A percentile compares a stretch with the other conserved stretches of the same genome.
Evolutionary conservation across 2,329 filamentous ascomycete genomes (phyloP).

Genomic region (Phyllosticta citrichinensis): DNA sequence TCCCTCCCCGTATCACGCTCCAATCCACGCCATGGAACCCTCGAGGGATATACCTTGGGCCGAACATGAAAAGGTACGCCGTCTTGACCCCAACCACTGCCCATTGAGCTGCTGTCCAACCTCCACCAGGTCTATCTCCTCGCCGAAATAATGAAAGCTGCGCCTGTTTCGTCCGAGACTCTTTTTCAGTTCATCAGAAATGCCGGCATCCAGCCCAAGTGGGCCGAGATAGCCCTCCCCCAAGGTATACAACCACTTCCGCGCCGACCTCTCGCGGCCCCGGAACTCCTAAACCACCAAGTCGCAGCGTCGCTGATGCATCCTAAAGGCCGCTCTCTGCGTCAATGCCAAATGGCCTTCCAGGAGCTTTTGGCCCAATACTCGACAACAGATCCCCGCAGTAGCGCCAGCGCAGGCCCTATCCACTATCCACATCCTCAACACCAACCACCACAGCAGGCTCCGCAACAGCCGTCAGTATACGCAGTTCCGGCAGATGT

Average conservation of each 20-base stretch:
- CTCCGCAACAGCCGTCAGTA: constrained; percentile 20
- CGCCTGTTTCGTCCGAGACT: constrained; percentile 32
- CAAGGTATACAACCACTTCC: constrained; percentile 30
- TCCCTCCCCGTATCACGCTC: constrained; percentile 17
- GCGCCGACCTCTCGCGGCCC: not conserved
- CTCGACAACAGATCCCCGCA: constrained; percentile 13
- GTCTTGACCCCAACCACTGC: constrained; percentile 8
- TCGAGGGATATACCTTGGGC: constrained; percentile 34
- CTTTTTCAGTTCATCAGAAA: constrained; percentile 36
- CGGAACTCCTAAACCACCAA: constrained; percentile 1
- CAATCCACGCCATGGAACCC: constrained; percentile 30
- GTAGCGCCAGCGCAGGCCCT: constrained; percentile 7
- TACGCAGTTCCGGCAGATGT: constrained; percentile 22
- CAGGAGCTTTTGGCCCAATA: constrained; percentile 19
- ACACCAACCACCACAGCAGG: constrained; percentile 17
- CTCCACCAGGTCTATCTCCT: constrained; percentile 32
- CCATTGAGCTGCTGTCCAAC: constrained; percentile 3
- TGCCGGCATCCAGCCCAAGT: constrained; percentile 34
- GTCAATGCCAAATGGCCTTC: constrained; percentile 27
- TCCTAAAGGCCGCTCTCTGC: constrained; percentile 25
- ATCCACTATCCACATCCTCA: constrained; percentile 17
- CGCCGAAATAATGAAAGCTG: constrained; percentile 42
- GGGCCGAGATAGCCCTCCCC: constrained; percentile 41
- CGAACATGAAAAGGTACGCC: constrained; percentile 37
- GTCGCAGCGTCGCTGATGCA: not conserved